Percentiles rank a stretch among this genome's conserved stretches.
These are phyloP conservation scores for Yarrowia deformans DNA, from an alignment of 805 yeast species.

Conservation along the genomic window DNA sequence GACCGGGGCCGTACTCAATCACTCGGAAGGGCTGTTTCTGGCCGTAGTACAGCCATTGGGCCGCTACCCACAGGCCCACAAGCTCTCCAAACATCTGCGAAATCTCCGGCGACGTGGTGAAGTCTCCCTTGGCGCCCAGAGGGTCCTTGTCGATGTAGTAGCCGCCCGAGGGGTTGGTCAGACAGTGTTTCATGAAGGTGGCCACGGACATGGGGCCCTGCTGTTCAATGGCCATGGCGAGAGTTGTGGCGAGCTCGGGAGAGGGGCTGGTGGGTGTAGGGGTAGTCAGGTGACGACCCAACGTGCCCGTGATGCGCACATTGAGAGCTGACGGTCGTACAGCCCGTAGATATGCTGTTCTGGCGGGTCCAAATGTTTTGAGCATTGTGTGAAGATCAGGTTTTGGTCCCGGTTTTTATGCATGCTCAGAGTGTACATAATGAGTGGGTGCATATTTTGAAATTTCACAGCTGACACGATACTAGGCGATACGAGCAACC, in stretches of 20 bases:
- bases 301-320: not conserved
- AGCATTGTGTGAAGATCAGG: conserved; percentile 1
- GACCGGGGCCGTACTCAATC: conserved; percentile 86
- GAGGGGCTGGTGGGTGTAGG: not conserved
- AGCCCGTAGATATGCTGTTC: not conserved
- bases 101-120: conserved; percentile 85
- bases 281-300: conserved; percentile 3
- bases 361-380: not conserved
- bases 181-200: conserved; percentile 79
- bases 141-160: conserved; percentile 83
- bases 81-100: conserved; percentile 88
- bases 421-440: not conserved
- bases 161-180: conserved; percentile 78
- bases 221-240: conserved; percentile 54
- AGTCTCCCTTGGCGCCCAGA: conserved; percentile 72
- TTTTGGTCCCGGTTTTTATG: not conserved
- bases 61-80: conserved; percentile 70
- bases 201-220: conserved; percentile 81
- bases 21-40: conserved; percentile 60
- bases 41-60: conserved; percentile 64
- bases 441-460: no score
- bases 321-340: not conserved
- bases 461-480: no score
- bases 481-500: no score
- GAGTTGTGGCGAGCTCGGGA: conserved; percentile 41